Conservation (phyloP, 805 yeast genomes). For the Zygoascus flipseniorum region DNA sequence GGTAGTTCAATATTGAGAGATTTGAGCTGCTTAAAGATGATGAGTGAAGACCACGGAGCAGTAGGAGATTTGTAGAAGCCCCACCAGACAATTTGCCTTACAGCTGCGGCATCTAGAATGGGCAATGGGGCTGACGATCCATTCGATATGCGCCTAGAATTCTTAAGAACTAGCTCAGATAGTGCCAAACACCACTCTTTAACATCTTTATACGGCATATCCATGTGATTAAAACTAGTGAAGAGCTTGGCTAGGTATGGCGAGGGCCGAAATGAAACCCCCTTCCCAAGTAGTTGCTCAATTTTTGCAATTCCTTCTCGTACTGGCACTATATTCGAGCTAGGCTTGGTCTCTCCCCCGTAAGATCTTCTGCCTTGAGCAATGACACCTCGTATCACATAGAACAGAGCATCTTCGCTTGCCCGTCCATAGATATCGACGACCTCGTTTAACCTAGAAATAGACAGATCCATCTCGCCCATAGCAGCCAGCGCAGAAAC, state of each 20-base stretch:
- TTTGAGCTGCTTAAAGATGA: background rate
- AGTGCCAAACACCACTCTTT: background rate
- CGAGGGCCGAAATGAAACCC: background rate
- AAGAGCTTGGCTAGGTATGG: background rate
- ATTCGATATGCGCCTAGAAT: background rate
- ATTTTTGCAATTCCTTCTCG: background rate
- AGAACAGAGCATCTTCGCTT: background rate
- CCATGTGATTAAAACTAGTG: background rate
- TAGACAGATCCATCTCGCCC: background rate
- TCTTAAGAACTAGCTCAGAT: background rate
- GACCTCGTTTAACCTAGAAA: background rate
- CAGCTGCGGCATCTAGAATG: background rate
- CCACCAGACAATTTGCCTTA: background rate
- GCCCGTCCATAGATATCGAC: background rate
- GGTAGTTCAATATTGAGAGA: background rate
- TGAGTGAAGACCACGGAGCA: background rate
- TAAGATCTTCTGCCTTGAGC: background rate
- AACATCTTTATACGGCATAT: background rate
- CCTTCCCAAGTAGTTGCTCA: background rate
- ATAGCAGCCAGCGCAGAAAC: background rate
- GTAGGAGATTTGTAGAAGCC: constrained; percentile 4
- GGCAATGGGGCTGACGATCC: background rate
- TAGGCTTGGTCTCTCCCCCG: background rate
- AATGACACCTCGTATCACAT: background rate
- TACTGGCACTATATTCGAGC: background rate